Percentiles rank a stretch among this genome's conserved stretches.
These are phyloP conservation scores for Asterochloris erici DNA, from an alignment of 139 green algal genomes.

Conservation along the genomic window DNA sequence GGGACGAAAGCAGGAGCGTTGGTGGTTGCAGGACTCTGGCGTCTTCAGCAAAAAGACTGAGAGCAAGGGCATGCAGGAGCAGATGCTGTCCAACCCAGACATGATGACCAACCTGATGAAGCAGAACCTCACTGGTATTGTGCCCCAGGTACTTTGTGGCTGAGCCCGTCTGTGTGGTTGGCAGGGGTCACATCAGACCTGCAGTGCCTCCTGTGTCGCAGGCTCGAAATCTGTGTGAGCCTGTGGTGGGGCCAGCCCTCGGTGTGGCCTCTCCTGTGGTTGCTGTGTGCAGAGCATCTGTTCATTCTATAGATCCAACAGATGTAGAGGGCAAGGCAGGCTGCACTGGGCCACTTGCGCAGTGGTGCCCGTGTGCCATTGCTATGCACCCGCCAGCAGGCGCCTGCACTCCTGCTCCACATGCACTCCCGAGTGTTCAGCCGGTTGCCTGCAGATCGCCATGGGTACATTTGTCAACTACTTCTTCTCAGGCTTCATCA, in stretches of 20 bases:
- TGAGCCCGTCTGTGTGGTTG: not conserved
- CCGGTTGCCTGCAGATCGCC: conserved; percentile 48
- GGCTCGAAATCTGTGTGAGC: not conserved
- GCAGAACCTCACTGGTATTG: conserved; percentile 74
- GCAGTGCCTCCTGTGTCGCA: no score
- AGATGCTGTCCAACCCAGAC: conserved; percentile 84
- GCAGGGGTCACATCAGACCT: no score
- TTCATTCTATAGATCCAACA: no score
- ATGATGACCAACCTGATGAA: conserved; percentile 92
- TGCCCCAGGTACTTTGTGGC: conserved; percentile 56
- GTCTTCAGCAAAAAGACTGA: conserved; percentile 60
- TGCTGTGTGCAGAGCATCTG: not conserved
- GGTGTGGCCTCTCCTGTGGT: not conserved
- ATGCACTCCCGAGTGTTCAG: not conserved
- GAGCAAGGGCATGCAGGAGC: conserved; percentile 63
- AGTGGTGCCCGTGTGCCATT: not conserved
- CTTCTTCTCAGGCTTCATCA: conserved; percentile 86
- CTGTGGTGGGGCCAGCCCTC: not conserved
- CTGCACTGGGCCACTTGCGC: not conserved
- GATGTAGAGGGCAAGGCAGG: not conserved
- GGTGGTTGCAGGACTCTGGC: conserved; percentile 48
- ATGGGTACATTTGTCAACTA: conserved; percentile 82
- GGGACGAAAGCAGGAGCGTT: not conserved
- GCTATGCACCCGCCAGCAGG: not conserved
- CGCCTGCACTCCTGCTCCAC: not conserved